These are phyloP conservation scores for Myxozyma neotropica DNA, from an alignment of 805 yeast genomes.

Conservation along the genomic window DNA sequence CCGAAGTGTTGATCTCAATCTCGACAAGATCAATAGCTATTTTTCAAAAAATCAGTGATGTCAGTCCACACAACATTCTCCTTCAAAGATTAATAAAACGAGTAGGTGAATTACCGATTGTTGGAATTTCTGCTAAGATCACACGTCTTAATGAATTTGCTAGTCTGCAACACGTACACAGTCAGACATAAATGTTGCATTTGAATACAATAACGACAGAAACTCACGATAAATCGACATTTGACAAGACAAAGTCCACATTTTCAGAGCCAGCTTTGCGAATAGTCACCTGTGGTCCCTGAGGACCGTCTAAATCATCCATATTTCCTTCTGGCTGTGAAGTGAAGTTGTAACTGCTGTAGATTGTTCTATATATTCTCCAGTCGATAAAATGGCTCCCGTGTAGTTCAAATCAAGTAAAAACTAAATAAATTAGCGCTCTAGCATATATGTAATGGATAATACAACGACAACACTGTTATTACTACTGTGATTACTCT, in stretches of 20 bases:
- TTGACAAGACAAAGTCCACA: constrained; percentile 85
- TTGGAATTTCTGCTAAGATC: constrained; percentile 95
- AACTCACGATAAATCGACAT: constrained; percentile 72
- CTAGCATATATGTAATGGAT: too few species aligned
- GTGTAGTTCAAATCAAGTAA: not conserved
- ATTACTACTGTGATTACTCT: too few species aligned
- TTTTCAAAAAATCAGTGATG: not conserved
- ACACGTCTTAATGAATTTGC: constrained; percentile 91
- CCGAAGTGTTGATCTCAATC: constrained; percentile 88
- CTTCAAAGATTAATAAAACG: not conserved
- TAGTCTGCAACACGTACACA: constrained; percentile 42
- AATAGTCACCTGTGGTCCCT: constrained; percentile 81
- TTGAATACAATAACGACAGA: not conserved
- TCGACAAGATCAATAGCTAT: constrained; percentile 92
- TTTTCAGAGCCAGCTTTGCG: constrained; percentile 82
- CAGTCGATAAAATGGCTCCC: not conserved
- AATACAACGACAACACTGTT: too few species aligned
- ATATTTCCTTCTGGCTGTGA: not conserved
- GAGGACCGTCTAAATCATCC: constrained; percentile 9
- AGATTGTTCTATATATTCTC: not conserved
- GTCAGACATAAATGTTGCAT: not conserved
- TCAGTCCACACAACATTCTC: too few species aligned
- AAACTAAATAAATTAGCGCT: too few species aligned
- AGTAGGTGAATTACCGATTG: constrained; percentile 50
- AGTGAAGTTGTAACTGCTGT: not conserved